Base-by-base conservation (phyloP, 1,284 basidiomycete species). In the Cutaneotrichosporon cavernicola region DNA sequence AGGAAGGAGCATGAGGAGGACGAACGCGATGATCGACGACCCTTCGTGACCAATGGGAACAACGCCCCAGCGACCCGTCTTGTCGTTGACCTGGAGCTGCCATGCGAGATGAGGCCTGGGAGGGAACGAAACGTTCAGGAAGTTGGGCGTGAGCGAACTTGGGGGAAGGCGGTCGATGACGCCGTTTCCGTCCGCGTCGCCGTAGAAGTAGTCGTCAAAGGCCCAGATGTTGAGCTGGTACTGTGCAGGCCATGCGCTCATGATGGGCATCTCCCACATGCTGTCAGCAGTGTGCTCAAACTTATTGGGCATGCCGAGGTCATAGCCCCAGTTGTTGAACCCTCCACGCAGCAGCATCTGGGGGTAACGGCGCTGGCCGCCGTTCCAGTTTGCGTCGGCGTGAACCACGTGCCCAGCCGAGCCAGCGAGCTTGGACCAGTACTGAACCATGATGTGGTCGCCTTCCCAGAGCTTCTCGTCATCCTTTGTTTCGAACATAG, bases 241-340 rank as follows among this genome's bases (percentile, higher is more conserved):
- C 71, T 87, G 91, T 3, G 90, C 87, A 3, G 92, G 92, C 92
- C 92, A 96, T 14, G 85, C 82, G 36, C 89, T 86, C 88, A 91
- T 92, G 75, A 95, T 87, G 74, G 79, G 77, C 38, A 81, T 69
- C 51, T 69, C 59, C 80, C 80, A 81, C 26, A 69, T 66, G 21
- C 87, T 85, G 47, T 90, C 83, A 3, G 80, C 78, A 51, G 84
- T 84, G 63, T 88, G 85, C 47, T 80, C 80, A 86, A 93, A 89
- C 67, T 85, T 73, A 47, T 89, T 84, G 0, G 85, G 71, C 55
- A 92, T 85, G 74, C 92, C 92, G 66, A 87, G 83, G 81, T 95
- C 92, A 74, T 86, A 93, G 65, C 92, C 92, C 91, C 91, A 96
- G 52, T 85, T 81, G 75, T 96, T 96, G 85, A 91, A 96, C 0